These are phyloP conservation scores for Stevia rebaudiana DNA, from an alignment of 140 eudicot species.

Conservation along the genomic window DNA sequence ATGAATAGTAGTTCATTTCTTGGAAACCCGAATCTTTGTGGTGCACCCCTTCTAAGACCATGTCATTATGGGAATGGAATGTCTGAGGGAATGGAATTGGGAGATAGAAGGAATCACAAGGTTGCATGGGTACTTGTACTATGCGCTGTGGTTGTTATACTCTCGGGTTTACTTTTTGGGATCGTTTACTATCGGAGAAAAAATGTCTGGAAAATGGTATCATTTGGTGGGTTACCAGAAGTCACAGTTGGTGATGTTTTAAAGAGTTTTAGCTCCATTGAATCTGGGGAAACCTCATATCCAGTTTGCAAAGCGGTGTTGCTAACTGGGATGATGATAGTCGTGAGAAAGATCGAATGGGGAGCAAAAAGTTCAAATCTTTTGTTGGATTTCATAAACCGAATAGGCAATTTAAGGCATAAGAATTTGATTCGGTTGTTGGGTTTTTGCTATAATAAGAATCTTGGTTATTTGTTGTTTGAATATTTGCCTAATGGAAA, in stretches of 20 bases:
- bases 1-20: slow-evolving; percentile 64
- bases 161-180: slow-evolving; percentile 53
- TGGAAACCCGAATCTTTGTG: slow-evolving; percentile 87
- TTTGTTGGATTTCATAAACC: slow-evolving; percentile 39
- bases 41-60: slow-evolving; percentile 46
- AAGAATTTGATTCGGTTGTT: slow-evolving; percentile 65
- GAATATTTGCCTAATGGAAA: slow-evolving; percentile 77
- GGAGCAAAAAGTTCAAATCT: slow-evolving; percentile 40
- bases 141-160: slow-evolving; percentile 50
- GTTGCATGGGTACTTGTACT: slow-evolving; percentile 74
- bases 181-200: slow-evolving; percentile 48
- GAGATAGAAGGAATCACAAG: slow-evolving; percentile 60
- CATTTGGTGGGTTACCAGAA: slow-evolving; percentile 63
- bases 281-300: slow-evolving; percentile 33
- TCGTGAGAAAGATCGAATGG: slow-evolving; percentile 74
- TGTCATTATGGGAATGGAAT: slow-evolving; percentile 51
- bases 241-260: slow-evolving; percentile 68
- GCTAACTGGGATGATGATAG: slow-evolving; percentile 66
- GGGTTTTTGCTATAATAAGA: slow-evolving; percentile 63
- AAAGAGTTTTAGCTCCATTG: slow-evolving; percentile 52
- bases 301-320: slow-evolving; percentile 57
- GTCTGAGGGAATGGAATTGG: slow-evolving; percentile 37
- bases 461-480: slow-evolving; percentile 56
- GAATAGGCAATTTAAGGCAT: slow-evolving; percentile 66
- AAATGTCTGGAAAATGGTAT: slow-evolving; percentile 59